Percentiles rank a stretch among this genome's conserved stretches.
phyloP scores from a whole-genome alignment of 495 filamentous ascomycete species.

The Annulohypoxylon bovei region DNA sequence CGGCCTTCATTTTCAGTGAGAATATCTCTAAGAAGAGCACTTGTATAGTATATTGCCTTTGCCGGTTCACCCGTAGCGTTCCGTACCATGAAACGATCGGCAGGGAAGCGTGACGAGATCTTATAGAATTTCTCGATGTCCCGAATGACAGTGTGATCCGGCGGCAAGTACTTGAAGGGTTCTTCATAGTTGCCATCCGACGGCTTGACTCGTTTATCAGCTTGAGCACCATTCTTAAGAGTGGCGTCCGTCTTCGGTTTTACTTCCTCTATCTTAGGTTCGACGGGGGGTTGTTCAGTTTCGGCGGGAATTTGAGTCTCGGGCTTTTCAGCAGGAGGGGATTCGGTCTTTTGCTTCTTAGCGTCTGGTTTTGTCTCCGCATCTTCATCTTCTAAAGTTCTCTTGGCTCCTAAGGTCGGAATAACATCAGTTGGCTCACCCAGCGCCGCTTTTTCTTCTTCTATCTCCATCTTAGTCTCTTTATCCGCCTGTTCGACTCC shows the following conservation, averaged over 20 bases:
- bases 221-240: constrained; percentile 23
- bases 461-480: constrained; percentile 54
- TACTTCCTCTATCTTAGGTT: constrained; percentile 19
- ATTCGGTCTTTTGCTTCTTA: constrained; percentile 41
- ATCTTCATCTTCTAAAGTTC: constrained; percentile 46
- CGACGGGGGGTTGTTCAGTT: constrained; percentile 22
- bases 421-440: constrained; percentile 47
- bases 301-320: constrained; percentile 28
- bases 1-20: constrained; percentile 83
- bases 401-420: constrained; percentile 44
- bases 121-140: constrained; percentile 84
- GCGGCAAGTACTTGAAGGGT: constrained; percentile 86
- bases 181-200: constrained; percentile 68
- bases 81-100: constrained; percentile 92
- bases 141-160: constrained; percentile 76
- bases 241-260: constrained; percentile 28
- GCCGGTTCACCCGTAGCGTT: constrained; percentile 84
- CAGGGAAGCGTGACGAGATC: constrained; percentile 82
- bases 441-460: constrained; percentile 45
- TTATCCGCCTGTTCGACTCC: constrained; percentile 44
- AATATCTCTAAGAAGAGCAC: constrained; percentile 82
- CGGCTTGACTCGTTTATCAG: constrained; percentile 40
- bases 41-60: constrained; percentile 96
- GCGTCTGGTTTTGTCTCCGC: constrained; percentile 40
- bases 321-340: constrained; percentile 24